Conservation (phyloP, 305 asterid species). For the Caryopteris hybrid region DNA sequence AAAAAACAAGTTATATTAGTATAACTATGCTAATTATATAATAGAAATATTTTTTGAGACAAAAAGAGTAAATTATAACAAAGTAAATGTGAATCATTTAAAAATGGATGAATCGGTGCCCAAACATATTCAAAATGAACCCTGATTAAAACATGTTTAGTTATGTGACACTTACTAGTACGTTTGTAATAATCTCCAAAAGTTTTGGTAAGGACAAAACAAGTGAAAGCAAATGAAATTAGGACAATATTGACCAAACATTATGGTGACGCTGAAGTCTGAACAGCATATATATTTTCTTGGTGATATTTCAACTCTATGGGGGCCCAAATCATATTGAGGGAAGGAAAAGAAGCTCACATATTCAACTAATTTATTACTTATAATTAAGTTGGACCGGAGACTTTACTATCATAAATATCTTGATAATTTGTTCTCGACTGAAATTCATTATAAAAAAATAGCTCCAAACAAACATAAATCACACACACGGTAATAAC, state of each 20-base stretch:
- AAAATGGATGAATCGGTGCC: neutral
- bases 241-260: neutral
- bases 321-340: neutral
- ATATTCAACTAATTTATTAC: too few species aligned
- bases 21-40: neutral
- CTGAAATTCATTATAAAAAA: too few species aligned
- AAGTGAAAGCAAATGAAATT: neutral
- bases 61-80: neutral
- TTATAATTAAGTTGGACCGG: too few species aligned
- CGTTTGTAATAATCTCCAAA: too few species aligned
- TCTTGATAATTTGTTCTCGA: too few species aligned
- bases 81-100: neutral
- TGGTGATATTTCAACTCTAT: neutral
- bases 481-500: too few species aligned
- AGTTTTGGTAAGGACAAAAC: neutral
- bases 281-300: neutral
- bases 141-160: neutral
- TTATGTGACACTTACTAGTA: too few species aligned
- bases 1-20: too few species aligned
- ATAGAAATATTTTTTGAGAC: neutral
- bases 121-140: neutral
- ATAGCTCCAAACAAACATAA: too few species aligned
- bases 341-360: too few species aligned
- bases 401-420: too few species aligned
- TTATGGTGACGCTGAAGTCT: conserved; percentile 6